These are phyloP conservation scores for Voacanga thouarsii DNA, from an alignment of 257 asterid species.

Conservation along the genomic window DNA sequence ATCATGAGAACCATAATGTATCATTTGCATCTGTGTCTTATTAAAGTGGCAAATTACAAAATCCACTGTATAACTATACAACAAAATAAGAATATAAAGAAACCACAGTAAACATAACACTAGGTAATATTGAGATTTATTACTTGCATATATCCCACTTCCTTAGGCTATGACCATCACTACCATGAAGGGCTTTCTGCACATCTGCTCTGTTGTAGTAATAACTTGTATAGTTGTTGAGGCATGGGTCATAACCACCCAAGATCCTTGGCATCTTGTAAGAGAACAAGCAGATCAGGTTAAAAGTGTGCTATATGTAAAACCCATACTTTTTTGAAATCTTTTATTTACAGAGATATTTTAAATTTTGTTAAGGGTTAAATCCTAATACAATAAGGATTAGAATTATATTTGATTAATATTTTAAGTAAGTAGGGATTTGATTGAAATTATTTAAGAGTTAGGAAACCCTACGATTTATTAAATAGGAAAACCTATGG, in stretches of 20 bases:
- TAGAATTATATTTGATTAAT: too few relatives aligned
- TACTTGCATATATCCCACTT: conserved; percentile 95
- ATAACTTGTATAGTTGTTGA: conserved; percentile 63
- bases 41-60: background rate
- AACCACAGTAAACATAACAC: background rate
- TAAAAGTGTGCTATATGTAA: too few relatives aligned
- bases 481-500: too few relatives aligned
- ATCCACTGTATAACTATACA: background rate
- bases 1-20: background rate
- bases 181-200: conserved; percentile 79
- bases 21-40: background rate
- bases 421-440: too few relatives aligned
- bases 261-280: conserved; percentile 65
- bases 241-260: conserved; percentile 88
- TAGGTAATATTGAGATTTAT: background rate
- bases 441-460: too few relatives aligned
- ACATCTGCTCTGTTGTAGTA: conserved; percentile 71
- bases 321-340: too few relatives aligned
- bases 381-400: too few relatives aligned
- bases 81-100: background rate
- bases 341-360: too few relatives aligned
- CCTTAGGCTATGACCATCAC: conserved; percentile 45
- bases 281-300: background rate
- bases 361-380: too few relatives aligned
- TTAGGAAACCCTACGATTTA: too few relatives aligned